Base-by-base conservation (phyloP, 805 yeast species). In the Candida vartiovaarae region DNA sequence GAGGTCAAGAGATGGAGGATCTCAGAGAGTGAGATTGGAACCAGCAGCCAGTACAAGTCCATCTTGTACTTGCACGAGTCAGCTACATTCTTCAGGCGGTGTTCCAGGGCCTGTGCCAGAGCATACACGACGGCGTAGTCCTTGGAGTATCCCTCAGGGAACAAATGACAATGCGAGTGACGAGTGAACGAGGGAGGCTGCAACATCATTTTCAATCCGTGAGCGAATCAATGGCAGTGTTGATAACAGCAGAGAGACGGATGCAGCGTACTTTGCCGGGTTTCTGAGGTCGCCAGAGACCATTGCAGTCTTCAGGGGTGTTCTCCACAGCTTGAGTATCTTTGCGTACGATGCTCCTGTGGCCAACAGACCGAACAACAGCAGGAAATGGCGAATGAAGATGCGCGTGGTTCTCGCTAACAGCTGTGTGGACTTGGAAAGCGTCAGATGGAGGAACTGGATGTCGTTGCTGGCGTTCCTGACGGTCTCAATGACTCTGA, bases 11-110 rank as follows among this genome's bases (percentile, higher is more conserved):
- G 43, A n/a, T 47, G 48, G 15, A 49, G 44, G 1, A 54, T 29
- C 40, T 54, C 54, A 39, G 49, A 42, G 5, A 45, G 34, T 3
- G 49, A 47, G 0, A 55, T 5, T 8, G 60, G 57, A 8, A 45
- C 9, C 7, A 54, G 39, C 5, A 46, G 39, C 56, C 54, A 51
- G 9, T 48, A 45, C 2, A 41, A 39, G 2, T 32, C 8, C 20
- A 40, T n/a, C 8, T 39, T 24, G 20, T 29, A 5, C 0, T 40
- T 42, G 2, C 31, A 31, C 3, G 15, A 27, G 23, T 34, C 15
- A 6, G 40, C 8, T n/a, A 32, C 23, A 10, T 43, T 8, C 30
- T 38, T 45, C 6, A 46, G 11, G 2, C 32, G 34, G 23, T 46
- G 40, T 27, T 52, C 53, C 5, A 49, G 6, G 5, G 46, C 48